These are phyloP conservation scores for Mycena pura DNA, from an alignment of 768 basidiomycete genomes.

Conservation along the genomic window DNA sequence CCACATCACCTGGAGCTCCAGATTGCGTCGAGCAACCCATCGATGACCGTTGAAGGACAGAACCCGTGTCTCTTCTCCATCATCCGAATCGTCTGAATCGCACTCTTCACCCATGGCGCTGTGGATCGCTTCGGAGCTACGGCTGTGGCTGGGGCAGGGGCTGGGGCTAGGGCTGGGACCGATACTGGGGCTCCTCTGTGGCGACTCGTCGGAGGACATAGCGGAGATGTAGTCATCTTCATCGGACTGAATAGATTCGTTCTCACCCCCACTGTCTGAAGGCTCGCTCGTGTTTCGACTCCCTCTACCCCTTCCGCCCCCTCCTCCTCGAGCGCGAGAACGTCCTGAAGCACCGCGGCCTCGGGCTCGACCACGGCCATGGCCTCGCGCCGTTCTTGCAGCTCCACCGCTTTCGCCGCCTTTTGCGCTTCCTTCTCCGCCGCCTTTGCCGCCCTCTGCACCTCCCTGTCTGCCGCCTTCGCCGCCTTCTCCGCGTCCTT, in stretches of 20 bases:
- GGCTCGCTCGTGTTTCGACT: background rate
- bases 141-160: too few species aligned
- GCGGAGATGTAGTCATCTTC: background rate
- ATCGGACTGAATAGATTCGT: background rate
- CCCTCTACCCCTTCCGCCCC: too few species aligned
- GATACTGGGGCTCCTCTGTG: background rate
- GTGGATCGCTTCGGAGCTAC: background rate
- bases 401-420: background rate
- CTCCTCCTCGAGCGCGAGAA: background rate
- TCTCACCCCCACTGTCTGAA: too few species aligned
- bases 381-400: background rate
- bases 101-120: background rate
- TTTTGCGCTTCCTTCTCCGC: background rate
- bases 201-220: background rate
- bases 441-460: background rate
- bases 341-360: background rate
- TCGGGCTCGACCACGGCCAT: background rate
- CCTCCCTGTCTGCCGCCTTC: too few species aligned
- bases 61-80: background rate
- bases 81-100: background rate
- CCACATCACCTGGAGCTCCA: too few species aligned
- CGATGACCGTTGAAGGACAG: background rate
- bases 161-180: background rate
- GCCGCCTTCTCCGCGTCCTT: background rate
- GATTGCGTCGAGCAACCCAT: background rate